Evolutionary conservation across 2,329 filamentous ascomycete genomes (phyloP), one percentile per base, ranked within the genome.

Genomic region (Thelonectria discophora): DNA sequence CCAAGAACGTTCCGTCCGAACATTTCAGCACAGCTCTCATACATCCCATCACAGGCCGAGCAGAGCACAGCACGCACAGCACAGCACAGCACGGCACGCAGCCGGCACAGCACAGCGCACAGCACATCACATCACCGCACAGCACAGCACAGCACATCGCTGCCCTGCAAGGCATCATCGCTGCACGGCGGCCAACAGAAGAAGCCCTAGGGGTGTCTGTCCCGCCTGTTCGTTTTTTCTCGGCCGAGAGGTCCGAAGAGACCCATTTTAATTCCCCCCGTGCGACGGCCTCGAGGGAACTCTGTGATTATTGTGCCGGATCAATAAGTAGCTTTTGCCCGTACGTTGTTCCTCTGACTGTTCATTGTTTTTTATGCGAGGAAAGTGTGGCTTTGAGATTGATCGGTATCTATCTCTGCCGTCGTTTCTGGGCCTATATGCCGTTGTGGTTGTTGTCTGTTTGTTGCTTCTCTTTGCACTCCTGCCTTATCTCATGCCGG

Each of bases 1-100:
- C 27, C 27, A 62, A 69, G n/a, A 57, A 66, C 64, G 71, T 10
- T 9, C 27, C 76, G 73, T 77, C 76, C 45, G 77, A 76, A 81
- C 74, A 79, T 79, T 77, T 81, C 78, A 80, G 78, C 76, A 80
- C 78, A 78, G 75, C 55, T 70, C 60, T 63, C 60, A 60, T 65
- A 66, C 65, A 65, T 64, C 56, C 61, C 64, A 66, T 65, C 69
- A 70, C 67, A 68, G 54, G 69, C 67, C 58, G 54, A 62, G 61
- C 60, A 67, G 52, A 57, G 54, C 57, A 47, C 47, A 55, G 56
- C 39, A 60, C 58, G 21, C 50, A 46, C 30, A 46, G 27, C 40
- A 37, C 34, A 37, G 32, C 32, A 32, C 30, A 32, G 30, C 30
- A 21, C 45, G n/a, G n/a, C n/a, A n/a, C 40, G 21, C 58, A 48